Evolutionary conservation across 495 filamentous ascomycete genomes (phyloP), one percentile per base, ranked within the genome.

Genomic region (Penicillium parvum): DNA sequence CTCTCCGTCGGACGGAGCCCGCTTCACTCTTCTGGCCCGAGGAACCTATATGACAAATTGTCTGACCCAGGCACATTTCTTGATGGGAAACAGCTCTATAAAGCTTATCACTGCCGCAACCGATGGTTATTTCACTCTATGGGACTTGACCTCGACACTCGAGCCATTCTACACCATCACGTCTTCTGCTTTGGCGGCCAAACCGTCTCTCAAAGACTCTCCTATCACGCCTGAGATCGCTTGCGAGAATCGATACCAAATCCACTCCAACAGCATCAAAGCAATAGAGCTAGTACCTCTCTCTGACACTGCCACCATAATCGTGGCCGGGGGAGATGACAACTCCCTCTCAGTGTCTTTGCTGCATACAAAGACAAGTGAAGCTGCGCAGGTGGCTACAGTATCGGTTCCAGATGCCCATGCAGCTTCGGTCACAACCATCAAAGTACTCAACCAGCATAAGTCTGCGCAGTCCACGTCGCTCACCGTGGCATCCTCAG

Each of bases 301-400:
- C 1, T 66, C 56, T 1, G 55, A 50, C n/a, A 48, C 47, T 1
- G 33, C 41, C 2, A 73, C 68, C 20, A 23, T 91, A 7, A 47
- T 91, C 12, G 57, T 83, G n/a, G 84, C 85, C 0, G 88, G 85
- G 11, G 86, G 90, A 4, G 90, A 96, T 49, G 90, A 95, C 52
- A 89, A 90, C 50, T 82, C 84, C 3, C 53, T 95, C 0, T 77
- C 74, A 0, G 52, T 91, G 7, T 74, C 80, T 1, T 64, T 75
- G 19, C 43, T 81, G 30, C 34, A 40, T 30, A 54, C 53, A 12
- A 20, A 29, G 11, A 23, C 34, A 21, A 50, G 49, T 19, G 20
- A 22, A 10, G 41, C 34, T 15, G 37, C 43, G n/a, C 22, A 26
- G 7, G 48, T 64, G n/a, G 58, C 52, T 30, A 79, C 78, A 8